Conservation (phyloP, 2,329 filamentous ascomycete species). For the Ceratocystis alfenasii region DNA sequence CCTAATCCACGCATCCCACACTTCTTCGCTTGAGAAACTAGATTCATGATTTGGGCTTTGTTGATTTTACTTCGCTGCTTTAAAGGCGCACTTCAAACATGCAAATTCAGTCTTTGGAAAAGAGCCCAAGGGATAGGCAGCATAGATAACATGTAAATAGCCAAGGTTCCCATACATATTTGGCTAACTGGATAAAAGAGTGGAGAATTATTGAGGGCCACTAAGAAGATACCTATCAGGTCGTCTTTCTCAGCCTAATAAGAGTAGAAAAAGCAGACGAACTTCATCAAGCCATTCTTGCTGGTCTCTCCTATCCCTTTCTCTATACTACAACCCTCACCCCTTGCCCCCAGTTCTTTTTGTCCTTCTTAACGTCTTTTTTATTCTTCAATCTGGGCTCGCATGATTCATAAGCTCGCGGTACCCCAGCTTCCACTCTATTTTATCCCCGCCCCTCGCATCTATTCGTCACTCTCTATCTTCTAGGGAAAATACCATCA, state of each 20-base stretch:
- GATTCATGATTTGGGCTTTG: not conserved
- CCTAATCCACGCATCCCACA: not conserved
- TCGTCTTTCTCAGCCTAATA: not conserved
- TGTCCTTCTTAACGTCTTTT: not conserved
- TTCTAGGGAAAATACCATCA: not conserved
- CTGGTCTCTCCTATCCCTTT: not conserved
- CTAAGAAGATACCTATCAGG: not conserved
- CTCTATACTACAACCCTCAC: not conserved
- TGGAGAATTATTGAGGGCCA: not conserved
- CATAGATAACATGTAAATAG: not conserved
- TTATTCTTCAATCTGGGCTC: not conserved
- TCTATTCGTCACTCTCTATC: not conserved
- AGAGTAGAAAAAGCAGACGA: not conserved
- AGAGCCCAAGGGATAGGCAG: not conserved
- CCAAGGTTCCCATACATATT: too few relatives aligned
- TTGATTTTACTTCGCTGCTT: not conserved
- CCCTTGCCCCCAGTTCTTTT: not conserved
- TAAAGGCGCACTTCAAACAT: not conserved
- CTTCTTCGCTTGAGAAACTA: not conserved
- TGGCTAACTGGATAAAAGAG: not conserved
- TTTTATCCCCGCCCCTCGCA: not conserved
- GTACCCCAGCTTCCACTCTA: not conserved
- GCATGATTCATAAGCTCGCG: not conserved
- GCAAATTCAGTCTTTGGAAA: not conserved
- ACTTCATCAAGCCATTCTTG: conserved; percentile 2